Base-by-base conservation (phyloP, 768 basidiomycete species). In the Tremella yokohamensis region DNA sequence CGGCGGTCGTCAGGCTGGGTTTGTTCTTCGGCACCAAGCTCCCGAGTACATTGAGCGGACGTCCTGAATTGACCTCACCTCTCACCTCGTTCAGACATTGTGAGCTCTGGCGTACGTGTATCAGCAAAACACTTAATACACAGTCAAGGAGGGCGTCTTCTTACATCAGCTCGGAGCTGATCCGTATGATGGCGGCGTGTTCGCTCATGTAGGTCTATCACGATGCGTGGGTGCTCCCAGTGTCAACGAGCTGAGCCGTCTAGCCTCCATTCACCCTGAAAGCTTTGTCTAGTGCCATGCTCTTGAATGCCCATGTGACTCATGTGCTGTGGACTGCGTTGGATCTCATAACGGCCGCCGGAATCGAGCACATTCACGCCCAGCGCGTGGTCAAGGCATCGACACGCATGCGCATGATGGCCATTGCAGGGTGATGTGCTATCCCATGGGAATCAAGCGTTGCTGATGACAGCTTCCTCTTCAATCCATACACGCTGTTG, bases 61-160 rank as follows among this genome's bases (percentile, higher is more conserved):
- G 90, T 65, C 86, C 86, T 45, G 86, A 89, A 69, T 79, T 96
- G 16, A 83, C 87, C 0, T 89, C 90, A 7, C 88, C 90, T 0
- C 68, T 93, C 69, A 90, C 89, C 3, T 85, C 88, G 8, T 87
- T 87, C 73, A 78, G 84, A 18, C 84, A 88, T 65, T 79, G 91
- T 92, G 66, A 75, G 87, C 56, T 8, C 13, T 34, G 15, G 16
- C n/a, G 42, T 22, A 45, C 8, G 39, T 45, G n/a, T n/a, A 60
- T 19, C 42, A 47, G 44, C 20, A 40, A 53, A 12, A 29, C 54
- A 16, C 25, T 29, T 8, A 34, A 39, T 26, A 40, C 52, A 42
- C 61, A 97, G 94, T 98, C 58, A 84, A 85, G 71, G 94, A 97
- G 77, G 93, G 92, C 16, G 81, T 94, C 3, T 90, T 86, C 77